phyloP scores from a whole-genome alignment of 2,329 filamentous ascomycete genomes.

The Paecilomyces sp. region DNA sequence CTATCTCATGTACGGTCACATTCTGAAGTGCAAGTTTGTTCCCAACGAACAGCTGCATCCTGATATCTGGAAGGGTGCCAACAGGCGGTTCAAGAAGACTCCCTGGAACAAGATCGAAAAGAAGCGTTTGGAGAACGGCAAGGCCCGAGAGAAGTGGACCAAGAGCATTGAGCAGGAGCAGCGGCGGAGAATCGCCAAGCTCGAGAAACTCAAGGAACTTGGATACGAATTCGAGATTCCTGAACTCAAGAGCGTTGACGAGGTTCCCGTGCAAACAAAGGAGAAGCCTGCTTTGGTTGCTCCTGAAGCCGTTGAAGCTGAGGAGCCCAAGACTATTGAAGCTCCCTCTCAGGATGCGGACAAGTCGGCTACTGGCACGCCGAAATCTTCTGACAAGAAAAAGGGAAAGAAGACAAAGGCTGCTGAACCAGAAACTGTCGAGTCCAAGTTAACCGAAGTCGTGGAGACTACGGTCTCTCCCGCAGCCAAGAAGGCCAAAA shows the following conservation, averaged over 20 bases:
- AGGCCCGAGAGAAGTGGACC: conserved; percentile 70
- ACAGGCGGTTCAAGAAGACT: conserved; percentile 79
- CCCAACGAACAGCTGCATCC: conserved; percentile 70
- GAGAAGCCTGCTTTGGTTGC: conserved; percentile 24
- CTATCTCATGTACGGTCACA: conserved; percentile 90
- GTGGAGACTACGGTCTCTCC: conserved; percentile 12
- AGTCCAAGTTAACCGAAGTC: conserved; percentile 6
- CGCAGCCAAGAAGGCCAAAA: conserved; percentile 21
- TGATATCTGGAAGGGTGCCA: conserved; percentile 82
- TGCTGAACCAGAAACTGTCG: background rate
- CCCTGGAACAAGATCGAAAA: conserved; percentile 85
- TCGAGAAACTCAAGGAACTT: conserved; percentile 66
- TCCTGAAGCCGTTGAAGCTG: conserved; percentile 16
- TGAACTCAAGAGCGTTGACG: conserved; percentile 57
- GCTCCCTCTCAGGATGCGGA: conserved; percentile 17
- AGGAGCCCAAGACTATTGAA: conserved; percentile 13
- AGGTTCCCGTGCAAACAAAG: conserved; percentile 39
- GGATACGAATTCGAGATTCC: conserved; percentile 80
- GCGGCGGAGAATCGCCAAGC: conserved; percentile 60
- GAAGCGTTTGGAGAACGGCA: conserved; percentile 63
- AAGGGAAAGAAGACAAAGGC: conserved; percentile 9
- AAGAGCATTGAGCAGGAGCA: conserved; percentile 67
- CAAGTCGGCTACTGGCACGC: conserved; percentile 18
- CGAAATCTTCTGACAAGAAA: conserved; percentile 23
- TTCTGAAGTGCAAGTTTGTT: conserved; percentile 79